A percentile compares a stretch with the other conserved stretches of the same genome.
Conservation (phyloP, 352 stramenopile genomes). For the Phytophthora ramorum region DNA sequence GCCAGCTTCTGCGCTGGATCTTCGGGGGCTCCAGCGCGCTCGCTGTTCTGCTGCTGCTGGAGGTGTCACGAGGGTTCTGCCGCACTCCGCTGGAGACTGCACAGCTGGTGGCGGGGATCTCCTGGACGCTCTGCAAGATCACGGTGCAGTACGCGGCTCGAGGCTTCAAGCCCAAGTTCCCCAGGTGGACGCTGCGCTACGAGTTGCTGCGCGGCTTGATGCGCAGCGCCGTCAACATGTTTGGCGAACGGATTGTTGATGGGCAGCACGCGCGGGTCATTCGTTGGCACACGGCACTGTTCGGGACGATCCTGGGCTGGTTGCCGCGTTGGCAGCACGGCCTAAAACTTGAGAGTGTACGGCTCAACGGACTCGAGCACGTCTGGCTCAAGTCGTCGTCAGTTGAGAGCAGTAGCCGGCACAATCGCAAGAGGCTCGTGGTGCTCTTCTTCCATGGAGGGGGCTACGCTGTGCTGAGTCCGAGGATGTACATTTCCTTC, state of each 20-base stretch:
- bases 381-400: conserved; percentile 47
- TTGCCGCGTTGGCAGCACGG: conserved; percentile 31
- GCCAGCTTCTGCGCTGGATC: conserved; percentile 18
- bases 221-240: conserved; percentile 21
- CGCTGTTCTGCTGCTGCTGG: conserved; percentile 12
- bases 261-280: conserved; percentile 31
- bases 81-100: conserved; percentile 34
- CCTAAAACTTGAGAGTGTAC: conserved; percentile 29
- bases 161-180: conserved; percentile 44
- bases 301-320: conserved; percentile 36
- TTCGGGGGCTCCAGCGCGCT: conserved; percentile 9
- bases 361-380: conserved; percentile 52
- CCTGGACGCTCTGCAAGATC: conserved; percentile 17
- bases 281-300: conserved; percentile 31
- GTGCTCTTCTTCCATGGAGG: conserved; percentile 68
- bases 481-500: conserved; percentile 46
- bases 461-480: conserved; percentile 51
- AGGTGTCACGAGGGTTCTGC: conserved; percentile 31
- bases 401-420: not conserved
- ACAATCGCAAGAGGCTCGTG: conserved; percentile 27
- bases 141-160: conserved; percentile 28
- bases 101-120: conserved; percentile 26
- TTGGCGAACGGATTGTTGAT: conserved; percentile 37
- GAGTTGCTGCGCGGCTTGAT: conserved; percentile 44
- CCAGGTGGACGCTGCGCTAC: conserved; percentile 55